These are phyloP conservation scores for Fusarium buxicola DNA, from an alignment of 2,329 filamentous ascomycete genomes.

Conservation along the genomic window DNA sequence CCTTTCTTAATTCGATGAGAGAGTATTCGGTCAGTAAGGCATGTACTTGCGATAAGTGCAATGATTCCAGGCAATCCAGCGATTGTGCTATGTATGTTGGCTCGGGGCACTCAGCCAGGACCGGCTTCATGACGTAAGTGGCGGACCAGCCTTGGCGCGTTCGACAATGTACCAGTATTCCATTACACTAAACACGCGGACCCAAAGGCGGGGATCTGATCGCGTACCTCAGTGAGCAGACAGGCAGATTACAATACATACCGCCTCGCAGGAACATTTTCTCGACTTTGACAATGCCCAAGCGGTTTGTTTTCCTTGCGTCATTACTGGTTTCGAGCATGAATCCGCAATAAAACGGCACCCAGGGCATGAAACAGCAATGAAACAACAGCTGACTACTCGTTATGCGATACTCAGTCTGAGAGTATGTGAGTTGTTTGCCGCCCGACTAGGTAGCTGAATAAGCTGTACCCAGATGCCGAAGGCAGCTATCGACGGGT, in stretches of 20 bases:
- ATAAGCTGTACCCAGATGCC: too few relatives aligned
- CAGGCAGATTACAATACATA: too few relatives aligned
- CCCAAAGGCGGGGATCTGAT: conserved; percentile 17
- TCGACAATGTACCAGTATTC: conserved; percentile 37
- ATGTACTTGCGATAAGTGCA: background rate
- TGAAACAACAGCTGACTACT: conserved; percentile 14
- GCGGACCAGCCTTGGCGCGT: conserved; percentile 19
- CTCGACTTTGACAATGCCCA: background rate
- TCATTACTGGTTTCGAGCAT: conserved; percentile 1
- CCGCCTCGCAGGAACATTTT: too few relatives aligned
- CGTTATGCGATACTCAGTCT: too few relatives aligned
- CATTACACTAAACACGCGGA: conserved; percentile 36
- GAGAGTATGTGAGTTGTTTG: too few relatives aligned
- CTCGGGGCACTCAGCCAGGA: conserved; percentile 5
- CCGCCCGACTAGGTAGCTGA: too few relatives aligned
- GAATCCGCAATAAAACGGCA: background rate
- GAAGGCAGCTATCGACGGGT: too few relatives aligned
- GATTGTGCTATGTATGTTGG: background rate
- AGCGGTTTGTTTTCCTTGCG: too few relatives aligned
- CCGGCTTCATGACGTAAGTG: conserved; percentile 30
- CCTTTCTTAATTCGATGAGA: background rate
- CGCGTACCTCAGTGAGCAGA: too few relatives aligned
- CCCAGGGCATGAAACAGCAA: conserved; percentile 20
- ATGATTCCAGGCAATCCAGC: background rate
- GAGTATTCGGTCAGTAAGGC: background rate